Conservation (phyloP, 2,329 filamentous ascomycete species). For the Curvularia spicifera region DNA sequence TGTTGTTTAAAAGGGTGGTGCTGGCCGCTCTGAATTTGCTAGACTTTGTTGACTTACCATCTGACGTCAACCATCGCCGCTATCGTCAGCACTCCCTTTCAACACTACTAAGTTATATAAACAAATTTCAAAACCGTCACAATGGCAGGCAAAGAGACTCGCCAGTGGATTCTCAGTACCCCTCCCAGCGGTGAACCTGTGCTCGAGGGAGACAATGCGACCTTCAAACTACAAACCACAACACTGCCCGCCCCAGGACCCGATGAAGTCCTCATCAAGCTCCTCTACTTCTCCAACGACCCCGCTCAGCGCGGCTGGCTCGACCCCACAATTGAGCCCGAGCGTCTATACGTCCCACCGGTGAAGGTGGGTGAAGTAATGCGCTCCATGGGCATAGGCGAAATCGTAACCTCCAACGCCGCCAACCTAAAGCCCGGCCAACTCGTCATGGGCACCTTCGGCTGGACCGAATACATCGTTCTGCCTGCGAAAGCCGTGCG, state of each 20-base stretch:
- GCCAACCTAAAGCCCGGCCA: constrained; percentile 62
- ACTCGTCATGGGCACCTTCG: constrained; percentile 60
- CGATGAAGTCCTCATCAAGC: constrained; percentile 56
- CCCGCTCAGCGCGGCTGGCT: constrained; percentile 57
- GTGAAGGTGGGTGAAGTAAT: constrained; percentile 60
- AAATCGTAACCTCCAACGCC: constrained; percentile 66
- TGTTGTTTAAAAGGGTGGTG: constrained; percentile 10
- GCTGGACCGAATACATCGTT: constrained; percentile 72
- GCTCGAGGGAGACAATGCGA: constrained; percentile 47
- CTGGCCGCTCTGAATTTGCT: background rate
- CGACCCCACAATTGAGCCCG: constrained; percentile 37
- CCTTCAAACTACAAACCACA: constrained; percentile 50
- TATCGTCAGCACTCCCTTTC: background rate
- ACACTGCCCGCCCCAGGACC: constrained; percentile 46
- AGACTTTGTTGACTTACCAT: background rate
- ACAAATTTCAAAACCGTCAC: constrained; percentile 7
- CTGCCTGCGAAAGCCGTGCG: constrained; percentile 46
- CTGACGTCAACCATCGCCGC: background rate
- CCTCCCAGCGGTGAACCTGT: constrained; percentile 48
- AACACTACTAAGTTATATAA: background rate
- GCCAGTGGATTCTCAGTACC: constrained; percentile 55
- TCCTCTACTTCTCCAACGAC: constrained; percentile 59
- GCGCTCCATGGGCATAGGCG: constrained; percentile 66
- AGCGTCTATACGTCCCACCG: constrained; percentile 56
- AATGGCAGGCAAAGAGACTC: constrained; percentile 46